phyloP scores from a whole-genome alignment of 257 asterid species.

The Cruciata laevipes region DNA sequence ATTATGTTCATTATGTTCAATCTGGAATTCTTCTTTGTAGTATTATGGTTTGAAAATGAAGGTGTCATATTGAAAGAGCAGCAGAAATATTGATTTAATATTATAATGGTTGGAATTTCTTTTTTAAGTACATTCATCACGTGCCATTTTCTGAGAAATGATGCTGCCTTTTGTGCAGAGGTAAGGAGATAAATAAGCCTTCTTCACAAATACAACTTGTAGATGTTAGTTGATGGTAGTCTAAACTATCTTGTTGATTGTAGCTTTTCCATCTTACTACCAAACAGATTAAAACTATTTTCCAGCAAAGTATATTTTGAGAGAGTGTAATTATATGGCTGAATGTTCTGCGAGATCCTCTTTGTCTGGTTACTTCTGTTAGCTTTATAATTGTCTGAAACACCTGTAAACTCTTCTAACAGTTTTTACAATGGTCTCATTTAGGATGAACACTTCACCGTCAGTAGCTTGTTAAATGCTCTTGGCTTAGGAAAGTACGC shows the following conservation, averaged over 20 bases:
- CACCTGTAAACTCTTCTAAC: not conserved
- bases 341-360: no score
- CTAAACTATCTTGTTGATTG: not conserved
- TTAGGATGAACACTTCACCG: slow-evolving; percentile 46
- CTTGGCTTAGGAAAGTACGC: slow-evolving; percentile 61
- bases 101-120: not conserved
- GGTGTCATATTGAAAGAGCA: not conserved
- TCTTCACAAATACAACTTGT: no score
- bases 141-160: not conserved
- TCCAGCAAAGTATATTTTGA: no score
- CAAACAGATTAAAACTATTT: not conserved
- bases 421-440: slow-evolving; percentile 18
- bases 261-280: not conserved
- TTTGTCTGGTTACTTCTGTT: not conserved
- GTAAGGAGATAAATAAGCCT: no score
- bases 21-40: not conserved
- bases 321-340: not conserved
- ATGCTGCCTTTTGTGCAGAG: not conserved
- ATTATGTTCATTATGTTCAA: not conserved
- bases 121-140: no score
- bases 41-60: not conserved
- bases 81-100: not conserved
- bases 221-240: not conserved
- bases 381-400: not conserved
- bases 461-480: slow-evolving; percentile 42